These are phyloP conservation scores for Trichoderma hamatum DNA, from an alignment of 2,329 filamentous ascomycete genomes.

Conservation along the genomic window DNA sequence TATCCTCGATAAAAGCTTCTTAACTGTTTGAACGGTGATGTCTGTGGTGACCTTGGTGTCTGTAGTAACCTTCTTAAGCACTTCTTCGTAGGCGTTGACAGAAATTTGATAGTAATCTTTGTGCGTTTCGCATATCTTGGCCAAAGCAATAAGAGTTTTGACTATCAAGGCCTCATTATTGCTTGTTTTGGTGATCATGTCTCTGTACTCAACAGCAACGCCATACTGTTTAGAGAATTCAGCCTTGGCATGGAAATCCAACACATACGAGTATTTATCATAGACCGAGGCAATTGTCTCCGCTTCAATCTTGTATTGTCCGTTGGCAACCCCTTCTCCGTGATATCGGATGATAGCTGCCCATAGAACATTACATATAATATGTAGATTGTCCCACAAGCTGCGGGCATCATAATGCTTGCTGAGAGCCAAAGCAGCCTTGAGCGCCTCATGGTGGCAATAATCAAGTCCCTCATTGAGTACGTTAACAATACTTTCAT, in stretches of 20 bases:
- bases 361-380: not conserved
- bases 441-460: not conserved
- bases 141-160: constrained; percentile 44
- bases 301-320: not conserved
- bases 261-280: constrained; percentile 50
- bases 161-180: constrained; percentile 36
- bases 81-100: constrained; percentile 49
- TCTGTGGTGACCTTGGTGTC: constrained; percentile 21
- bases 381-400: not conserved
- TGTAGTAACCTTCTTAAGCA: not conserved
- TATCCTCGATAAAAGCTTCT: constrained; percentile 53
- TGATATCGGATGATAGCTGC: not conserved
- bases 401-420: not conserved
- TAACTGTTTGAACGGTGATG: constrained; percentile 49
- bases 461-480: not conserved
- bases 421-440: not conserved
- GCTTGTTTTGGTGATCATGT: constrained; percentile 46
- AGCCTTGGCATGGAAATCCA: constrained; percentile 48
- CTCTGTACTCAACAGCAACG: constrained; percentile 52
- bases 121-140: constrained; percentile 50
- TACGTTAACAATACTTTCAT: not conserved
- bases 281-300: constrained; percentile 46
- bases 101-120: constrained; percentile 50
- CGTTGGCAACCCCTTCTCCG: not conserved
- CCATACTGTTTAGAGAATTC: constrained; percentile 48